Evolutionary conservation across 495 filamentous ascomycete species (phyloP), one percentile per base, ranked within the genome.

Genomic region (Glonium stellatum): DNA sequence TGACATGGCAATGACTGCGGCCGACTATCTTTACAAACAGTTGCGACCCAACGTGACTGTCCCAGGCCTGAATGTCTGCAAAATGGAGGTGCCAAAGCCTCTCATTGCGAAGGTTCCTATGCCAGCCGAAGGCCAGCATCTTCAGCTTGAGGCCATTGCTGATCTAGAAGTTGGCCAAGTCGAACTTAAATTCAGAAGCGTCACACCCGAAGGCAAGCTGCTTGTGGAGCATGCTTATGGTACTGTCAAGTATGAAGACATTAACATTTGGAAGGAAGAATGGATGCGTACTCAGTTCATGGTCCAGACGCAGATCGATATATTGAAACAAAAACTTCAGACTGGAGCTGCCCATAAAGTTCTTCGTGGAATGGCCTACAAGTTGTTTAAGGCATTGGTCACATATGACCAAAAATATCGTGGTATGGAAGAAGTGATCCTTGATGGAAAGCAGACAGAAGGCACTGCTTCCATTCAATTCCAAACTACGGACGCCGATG

Each of bases 1-100:
- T 12, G 77, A 80, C 59, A 77, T 78, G 75, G 77, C 76, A 13
- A 63, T 79, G 67, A 80, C 77, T 13, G 64, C 75, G 34, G 73
- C 71, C 46, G 73, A 79, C 59, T 76, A 80, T 60, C 61, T 78
- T 19, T 75, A 73, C 61, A 75, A 74, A 60, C 63, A 77, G 54
- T 66, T 78, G 21, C 64, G 69, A 18, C 77, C 77, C 8, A 67
- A 69, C 44, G 21, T 68, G 5, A 59, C 70, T 21, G 59, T 61
- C 5, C 69, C 69, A 5, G 73, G 73, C n/a, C 37, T 70, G 51
- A 76, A 77, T 53, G 69, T 76, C 31, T 70, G 67, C 62, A 65
- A 68, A 35, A 71, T 77, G 71, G 74, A 77, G 59, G 72, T 73
- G 8, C 61, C 61, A 21, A 75, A 75, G 66, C 65, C 72, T 27